These are phyloP conservation scores for Diaporthe capsici DNA, from an alignment of 2,329 filamentous ascomycete species.

Conservation along the genomic window DNA sequence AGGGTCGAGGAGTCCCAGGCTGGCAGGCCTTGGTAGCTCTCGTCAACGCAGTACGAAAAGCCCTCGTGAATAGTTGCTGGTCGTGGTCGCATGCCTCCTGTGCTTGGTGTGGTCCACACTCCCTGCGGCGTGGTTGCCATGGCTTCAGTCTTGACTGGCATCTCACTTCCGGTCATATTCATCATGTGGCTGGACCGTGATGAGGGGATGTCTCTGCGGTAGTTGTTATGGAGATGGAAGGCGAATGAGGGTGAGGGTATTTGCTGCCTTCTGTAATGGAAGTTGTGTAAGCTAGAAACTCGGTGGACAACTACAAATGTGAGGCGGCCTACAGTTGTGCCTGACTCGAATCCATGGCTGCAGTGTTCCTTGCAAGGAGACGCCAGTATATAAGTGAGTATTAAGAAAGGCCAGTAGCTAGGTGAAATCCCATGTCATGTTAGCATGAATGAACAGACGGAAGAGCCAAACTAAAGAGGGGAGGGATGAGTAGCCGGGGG, in stretches of 20 bases:
- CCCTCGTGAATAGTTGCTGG: conserved; percentile 73
- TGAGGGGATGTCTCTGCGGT: conserved; percentile 59
- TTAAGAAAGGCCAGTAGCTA: conserved; percentile 56
- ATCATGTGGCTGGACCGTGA: conserved; percentile 59
- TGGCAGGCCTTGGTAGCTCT: conserved; percentile 65
- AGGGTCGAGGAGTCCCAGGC: conserved; percentile 71
- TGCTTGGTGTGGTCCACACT: conserved; percentile 69
- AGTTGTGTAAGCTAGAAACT: conserved; percentile 55
- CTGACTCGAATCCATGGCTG: conserved; percentile 66
- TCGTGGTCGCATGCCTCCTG: conserved; percentile 65
- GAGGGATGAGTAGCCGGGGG: conserved; percentile 45
- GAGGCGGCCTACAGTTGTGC: conserved; percentile 64
- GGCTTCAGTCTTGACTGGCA: conserved; percentile 62
- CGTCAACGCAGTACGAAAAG: conserved; percentile 71
- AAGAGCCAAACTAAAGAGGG: conserved; percentile 47
- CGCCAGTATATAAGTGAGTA: conserved; percentile 50
- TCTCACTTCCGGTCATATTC: conserved; percentile 67
- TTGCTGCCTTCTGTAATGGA: conserved; percentile 59
- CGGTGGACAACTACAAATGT: conserved; percentile 45
- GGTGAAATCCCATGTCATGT: conserved; percentile 49
- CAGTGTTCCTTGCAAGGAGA: conserved; percentile 50
- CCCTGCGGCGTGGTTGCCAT: conserved; percentile 58
- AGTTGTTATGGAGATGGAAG: conserved; percentile 62
- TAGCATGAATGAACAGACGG: conserved; percentile 55
- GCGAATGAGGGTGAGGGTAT: conserved; percentile 64